Conservation (phyloP, 1,284 basidiomycete genomes). For the Heterobasidion occidentale region DNA sequence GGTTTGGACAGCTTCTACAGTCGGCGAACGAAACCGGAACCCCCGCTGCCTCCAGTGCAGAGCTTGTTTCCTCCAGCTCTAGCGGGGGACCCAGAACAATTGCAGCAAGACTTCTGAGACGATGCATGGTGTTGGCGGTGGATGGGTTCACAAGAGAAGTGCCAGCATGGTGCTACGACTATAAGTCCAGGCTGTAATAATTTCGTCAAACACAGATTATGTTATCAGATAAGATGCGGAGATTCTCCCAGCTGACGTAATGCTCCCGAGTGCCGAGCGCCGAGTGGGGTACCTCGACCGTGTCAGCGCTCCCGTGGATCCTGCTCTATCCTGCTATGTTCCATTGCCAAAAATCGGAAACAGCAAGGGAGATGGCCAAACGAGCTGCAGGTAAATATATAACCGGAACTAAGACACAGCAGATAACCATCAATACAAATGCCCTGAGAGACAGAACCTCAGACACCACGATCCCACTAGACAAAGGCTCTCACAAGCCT, state of each 20-base stretch:
- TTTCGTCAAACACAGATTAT: not conserved
- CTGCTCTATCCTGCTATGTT: too few species aligned
- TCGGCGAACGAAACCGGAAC: slow-evolving; percentile 65
- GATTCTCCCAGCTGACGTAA: not conserved
- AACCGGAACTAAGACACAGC: not conserved
- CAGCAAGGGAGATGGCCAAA: not conserved
- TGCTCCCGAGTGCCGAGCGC: too few species aligned
- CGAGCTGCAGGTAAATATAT: not conserved
- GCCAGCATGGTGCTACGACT: not conserved
- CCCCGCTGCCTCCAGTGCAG: slow-evolving; percentile 32
- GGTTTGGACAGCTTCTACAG: slow-evolving; percentile 72
- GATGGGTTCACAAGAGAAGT: not conserved
- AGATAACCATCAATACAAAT: not conserved
- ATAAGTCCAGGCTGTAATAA: not conserved
- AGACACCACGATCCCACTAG: not conserved
- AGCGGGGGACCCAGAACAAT: slow-evolving; percentile 21
- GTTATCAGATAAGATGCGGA: slow-evolving; percentile 4
- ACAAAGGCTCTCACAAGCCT: not conserved
- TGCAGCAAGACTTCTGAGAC: slow-evolving; percentile 22
- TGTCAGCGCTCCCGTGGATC: too few species aligned
- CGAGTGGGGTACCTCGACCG: too few species aligned
- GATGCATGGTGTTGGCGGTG: slow-evolving; percentile 13
- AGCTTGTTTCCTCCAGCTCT: slow-evolving; percentile 15
- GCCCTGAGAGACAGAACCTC: not conserved
- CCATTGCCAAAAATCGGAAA: not conserved